Evolutionary conservation across 768 basidiomycete genomes (phyloP).

Genomic region (Trichaptum fuscoviolaceum): DNA sequence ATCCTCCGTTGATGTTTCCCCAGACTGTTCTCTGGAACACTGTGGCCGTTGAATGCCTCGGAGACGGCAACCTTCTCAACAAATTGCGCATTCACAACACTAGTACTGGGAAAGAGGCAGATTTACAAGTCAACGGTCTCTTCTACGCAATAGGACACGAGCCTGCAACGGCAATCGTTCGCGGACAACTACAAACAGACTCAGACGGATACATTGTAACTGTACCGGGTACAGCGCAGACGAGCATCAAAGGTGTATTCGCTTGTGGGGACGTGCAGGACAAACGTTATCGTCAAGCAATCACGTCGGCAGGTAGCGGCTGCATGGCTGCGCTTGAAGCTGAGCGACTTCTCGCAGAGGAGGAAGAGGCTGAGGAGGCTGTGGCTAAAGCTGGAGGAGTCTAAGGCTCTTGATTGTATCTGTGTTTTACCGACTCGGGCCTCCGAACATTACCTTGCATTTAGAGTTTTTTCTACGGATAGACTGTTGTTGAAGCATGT

Average conservation of each 20-base stretch:
- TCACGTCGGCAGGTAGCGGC: constrained; percentile 86
- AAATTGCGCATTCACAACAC: constrained; percentile 82
- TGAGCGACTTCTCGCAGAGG: constrained; percentile 88
- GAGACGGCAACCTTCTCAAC: constrained; percentile 90
- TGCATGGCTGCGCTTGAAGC: constrained; percentile 98
- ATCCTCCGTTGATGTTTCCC: not conserved
- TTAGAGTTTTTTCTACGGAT: not conserved
- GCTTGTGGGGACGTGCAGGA: constrained; percentile 99
- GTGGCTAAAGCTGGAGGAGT: not conserved
- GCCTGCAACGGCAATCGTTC: constrained; percentile 85
- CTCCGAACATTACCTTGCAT: not conserved
- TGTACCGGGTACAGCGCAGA: constrained; percentile 92
- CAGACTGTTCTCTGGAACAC: constrained; percentile 92
- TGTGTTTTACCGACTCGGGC: not conserved
- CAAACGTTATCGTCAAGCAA: constrained; percentile 92
- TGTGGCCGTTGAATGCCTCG: constrained; percentile 86
- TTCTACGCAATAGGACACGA: constrained; percentile 97
- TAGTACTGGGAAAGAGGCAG: constrained; percentile 71
- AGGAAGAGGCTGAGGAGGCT: constrained; percentile 46
- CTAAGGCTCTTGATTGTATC: not conserved
- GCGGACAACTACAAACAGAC: constrained; percentile 84
- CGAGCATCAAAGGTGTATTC: constrained; percentile 93
- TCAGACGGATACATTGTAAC: constrained; percentile 95
- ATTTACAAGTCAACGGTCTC: constrained; percentile 84
- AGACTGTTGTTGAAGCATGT: not conserved